Evolutionary conservation across 441 rosid genomes (phyloP).

Genomic region (Sinapis alba): DNA sequence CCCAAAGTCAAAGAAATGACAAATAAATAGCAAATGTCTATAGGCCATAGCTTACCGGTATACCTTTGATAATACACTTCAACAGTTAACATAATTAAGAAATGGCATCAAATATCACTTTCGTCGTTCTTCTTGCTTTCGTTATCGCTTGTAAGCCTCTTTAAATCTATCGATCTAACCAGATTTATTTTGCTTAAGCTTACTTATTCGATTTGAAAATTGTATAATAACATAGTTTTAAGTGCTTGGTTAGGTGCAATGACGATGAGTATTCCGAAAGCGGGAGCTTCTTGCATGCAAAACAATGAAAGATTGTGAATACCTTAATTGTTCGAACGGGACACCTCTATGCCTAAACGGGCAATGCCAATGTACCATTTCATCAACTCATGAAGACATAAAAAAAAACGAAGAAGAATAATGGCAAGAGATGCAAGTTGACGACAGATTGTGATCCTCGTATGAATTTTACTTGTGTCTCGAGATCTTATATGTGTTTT

Average conservation of each 20-base stretch:
- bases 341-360: slow-evolving; percentile 5
- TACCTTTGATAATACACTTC: neutral
- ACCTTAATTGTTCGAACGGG: slow-evolving; percentile 13
- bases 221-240: neutral
- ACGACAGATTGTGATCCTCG: slow-evolving; percentile 22
- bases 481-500: slow-evolving; percentile 1
- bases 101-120: neutral
- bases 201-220: neutral
- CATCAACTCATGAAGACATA: neutral
- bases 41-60: neutral
- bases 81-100: neutral
- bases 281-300: slow-evolving; percentile 23
- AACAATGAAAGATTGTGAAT: slow-evolving; percentile 16
- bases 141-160: slow-evolving; percentile 26
- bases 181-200: neutral
- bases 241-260: slow-evolving; percentile 6
- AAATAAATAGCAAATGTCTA: neutral
- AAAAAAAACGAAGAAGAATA: neutral
- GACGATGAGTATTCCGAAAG: neutral
- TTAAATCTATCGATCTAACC: neutral
- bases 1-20: neutral
- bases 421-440: slow-evolving; percentile 1
- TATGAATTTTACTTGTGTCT: slow-evolving; percentile 6
- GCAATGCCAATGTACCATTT: slow-evolving; percentile 25
- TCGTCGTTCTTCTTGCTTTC: neutral